These are phyloP conservation scores for Metschnikowia picachoensis DNA, from an alignment of 805 yeast genomes.

Conservation along the genomic window DNA sequence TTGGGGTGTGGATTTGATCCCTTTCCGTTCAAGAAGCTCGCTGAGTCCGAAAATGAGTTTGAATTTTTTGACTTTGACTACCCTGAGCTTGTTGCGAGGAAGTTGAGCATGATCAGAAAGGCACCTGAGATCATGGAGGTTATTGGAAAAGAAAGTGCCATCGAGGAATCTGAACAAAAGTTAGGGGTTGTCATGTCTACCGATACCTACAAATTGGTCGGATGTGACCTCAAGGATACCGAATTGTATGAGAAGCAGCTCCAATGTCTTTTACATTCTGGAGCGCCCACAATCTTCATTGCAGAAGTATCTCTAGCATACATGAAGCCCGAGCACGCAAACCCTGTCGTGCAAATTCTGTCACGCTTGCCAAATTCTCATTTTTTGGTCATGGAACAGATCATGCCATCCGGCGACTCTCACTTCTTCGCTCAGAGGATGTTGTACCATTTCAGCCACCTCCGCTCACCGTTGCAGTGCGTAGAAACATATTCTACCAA, in stretches of 20 bases:
- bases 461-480: slow-evolving; percentile 67
- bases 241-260: slow-evolving; percentile 34
- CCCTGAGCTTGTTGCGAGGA: slow-evolving; percentile 59
- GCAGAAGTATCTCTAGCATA: slow-evolving; percentile 85
- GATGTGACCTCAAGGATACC: slow-evolving; percentile 61
- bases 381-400: slow-evolving; percentile 66
- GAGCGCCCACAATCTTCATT: slow-evolving; percentile 53
- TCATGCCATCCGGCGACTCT: slow-evolving; percentile 56
- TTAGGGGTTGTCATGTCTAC: slow-evolving; percentile 16
- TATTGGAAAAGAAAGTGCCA: slow-evolving; percentile 31
- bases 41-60: slow-evolving; percentile 21
- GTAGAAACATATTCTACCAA: slow-evolving; percentile 54
- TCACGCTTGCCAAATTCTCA: slow-evolving; percentile 49
- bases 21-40: slow-evolving; percentile 37
- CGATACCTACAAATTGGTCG: slow-evolving; percentile 47
- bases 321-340: slow-evolving; percentile 66
- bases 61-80: slow-evolving; percentile 71
- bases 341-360: slow-evolving; percentile 51
- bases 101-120: slow-evolving; percentile 47
- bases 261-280: slow-evolving; percentile 22
- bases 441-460: slow-evolving; percentile 64
- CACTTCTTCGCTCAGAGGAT: slow-evolving; percentile 74
- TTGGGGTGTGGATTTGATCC: slow-evolving; percentile 74
- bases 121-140: slow-evolving; percentile 45
- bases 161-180: slow-evolving; percentile 13